A percentile compares a stretch with the other conserved stretches of the same genome.
Conservation (phyloP, 768 basidiomycete genomes). For the Serendipita sp. region DNA sequence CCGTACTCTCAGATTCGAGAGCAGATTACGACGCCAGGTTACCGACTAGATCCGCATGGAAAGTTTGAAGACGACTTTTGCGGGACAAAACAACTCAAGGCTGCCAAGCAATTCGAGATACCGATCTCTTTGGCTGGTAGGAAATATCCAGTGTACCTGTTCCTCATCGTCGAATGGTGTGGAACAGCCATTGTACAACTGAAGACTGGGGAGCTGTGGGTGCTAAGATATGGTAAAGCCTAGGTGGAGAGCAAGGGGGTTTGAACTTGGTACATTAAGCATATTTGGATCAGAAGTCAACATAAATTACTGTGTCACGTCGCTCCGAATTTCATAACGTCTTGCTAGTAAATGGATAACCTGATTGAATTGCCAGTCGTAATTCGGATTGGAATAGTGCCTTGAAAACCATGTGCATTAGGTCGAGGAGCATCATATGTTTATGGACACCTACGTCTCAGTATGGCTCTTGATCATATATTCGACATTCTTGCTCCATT, state of each 20-base stretch:
- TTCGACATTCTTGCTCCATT: too few relatives aligned
- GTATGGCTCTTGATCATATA: too few relatives aligned
- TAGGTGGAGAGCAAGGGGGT: neutral
- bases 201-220: neutral
- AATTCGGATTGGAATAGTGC: too few relatives aligned
- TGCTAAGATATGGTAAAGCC: neutral
- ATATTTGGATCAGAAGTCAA: too few relatives aligned
- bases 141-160: neutral
- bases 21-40: neutral
- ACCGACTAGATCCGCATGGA: neutral
- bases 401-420: too few relatives aligned
- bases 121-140: neutral
- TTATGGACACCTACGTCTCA: too few relatives aligned
- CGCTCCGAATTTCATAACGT: too few relatives aligned
- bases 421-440: too few relatives aligned
- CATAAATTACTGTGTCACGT: too few relatives aligned
- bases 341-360: too few relatives aligned
- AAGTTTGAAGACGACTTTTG: neutral
- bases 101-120: neutral
- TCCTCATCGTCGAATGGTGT: neutral
- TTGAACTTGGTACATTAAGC: too few relatives aligned
- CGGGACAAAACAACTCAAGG: neutral
- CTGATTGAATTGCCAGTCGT: too few relatives aligned
- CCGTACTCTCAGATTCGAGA: neutral
- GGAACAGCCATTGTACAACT: neutral